phyloP scores from a whole-genome alignment of 2,329 filamentous ascomycete genomes.

The Cercospora sp. region DNA sequence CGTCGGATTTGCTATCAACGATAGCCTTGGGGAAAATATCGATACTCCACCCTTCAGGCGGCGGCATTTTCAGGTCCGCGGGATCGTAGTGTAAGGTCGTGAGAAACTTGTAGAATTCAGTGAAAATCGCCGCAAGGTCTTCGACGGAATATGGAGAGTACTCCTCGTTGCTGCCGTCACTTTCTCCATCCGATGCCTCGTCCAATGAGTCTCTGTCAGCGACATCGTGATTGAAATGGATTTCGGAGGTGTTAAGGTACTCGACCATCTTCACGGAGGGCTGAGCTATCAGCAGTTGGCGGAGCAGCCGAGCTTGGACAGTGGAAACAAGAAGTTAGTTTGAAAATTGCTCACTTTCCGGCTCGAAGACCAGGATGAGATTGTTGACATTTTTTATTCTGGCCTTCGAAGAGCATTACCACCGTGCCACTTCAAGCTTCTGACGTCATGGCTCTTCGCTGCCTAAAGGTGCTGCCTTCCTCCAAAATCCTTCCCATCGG shows the following conservation, averaged over 20 bases:
- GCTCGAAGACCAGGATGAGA: background rate
- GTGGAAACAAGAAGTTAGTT: background rate
- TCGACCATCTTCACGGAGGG: background rate
- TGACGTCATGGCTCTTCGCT: background rate
- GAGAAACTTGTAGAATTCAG: conserved; percentile 5
- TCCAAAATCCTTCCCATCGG: no score
- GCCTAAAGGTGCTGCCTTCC: background rate
- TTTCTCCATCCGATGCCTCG: background rate
- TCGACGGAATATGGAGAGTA: background rate
- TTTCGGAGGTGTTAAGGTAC: background rate
- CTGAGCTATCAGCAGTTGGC: no score
- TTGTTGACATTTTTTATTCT: background rate
- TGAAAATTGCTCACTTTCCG: no score
- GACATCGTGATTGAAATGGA: background rate
- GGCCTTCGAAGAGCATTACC: background rate
- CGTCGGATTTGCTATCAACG: background rate
- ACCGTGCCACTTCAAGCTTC: background rate
- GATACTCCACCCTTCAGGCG: background rate
- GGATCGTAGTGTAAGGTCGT: conserved; percentile 10
- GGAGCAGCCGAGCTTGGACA: background rate
- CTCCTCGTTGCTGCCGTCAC: background rate
- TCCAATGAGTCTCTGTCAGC: background rate
- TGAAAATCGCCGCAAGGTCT: conserved; percentile 1
- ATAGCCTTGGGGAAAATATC: background rate
- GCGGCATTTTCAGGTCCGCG: background rate